A percentile compares a stretch with the other conserved stretches of the same genome.
Conservation (phyloP, 2,329 filamentous ascomycete species). For the Monosporascus ibericus region DNA sequence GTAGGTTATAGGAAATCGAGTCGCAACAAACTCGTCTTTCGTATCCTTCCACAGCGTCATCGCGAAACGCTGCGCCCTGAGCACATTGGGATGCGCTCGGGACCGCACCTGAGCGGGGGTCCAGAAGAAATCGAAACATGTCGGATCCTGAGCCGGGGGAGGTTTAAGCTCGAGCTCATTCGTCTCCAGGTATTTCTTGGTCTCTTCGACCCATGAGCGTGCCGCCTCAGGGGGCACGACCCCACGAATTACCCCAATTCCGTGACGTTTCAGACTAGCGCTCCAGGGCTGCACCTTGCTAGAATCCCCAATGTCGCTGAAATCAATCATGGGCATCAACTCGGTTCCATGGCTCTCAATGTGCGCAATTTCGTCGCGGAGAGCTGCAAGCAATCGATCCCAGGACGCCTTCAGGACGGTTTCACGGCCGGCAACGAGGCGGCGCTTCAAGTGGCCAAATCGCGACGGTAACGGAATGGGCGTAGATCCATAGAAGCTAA, state of each 20-base stretch:
- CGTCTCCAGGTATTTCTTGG: constrained; percentile 51
- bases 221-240: constrained; percentile 54
- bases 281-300: constrained; percentile 49
- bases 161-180: constrained; percentile 42
- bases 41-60: constrained; percentile 59
- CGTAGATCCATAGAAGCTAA: constrained; percentile 52
- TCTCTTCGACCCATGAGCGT: constrained; percentile 51
- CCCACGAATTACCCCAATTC: constrained; percentile 59
- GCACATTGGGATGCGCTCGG: constrained; percentile 59
- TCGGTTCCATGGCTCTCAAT: constrained; percentile 44
- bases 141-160: constrained; percentile 56
- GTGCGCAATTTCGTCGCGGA: constrained; percentile 45
- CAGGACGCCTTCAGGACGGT: constrained; percentile 47
- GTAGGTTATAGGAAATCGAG: constrained; percentile 58
- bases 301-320: constrained; percentile 40
- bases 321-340: constrained; percentile 52
- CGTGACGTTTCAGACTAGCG: constrained; percentile 52
- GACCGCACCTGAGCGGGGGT: constrained; percentile 62
- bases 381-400: constrained; percentile 45
- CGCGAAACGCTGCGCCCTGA: constrained; percentile 59
- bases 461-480: constrained; percentile 53
- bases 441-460: constrained; percentile 51
- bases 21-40: constrained; percentile 51
- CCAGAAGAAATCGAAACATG: constrained; percentile 71
- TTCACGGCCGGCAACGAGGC: constrained; percentile 49